Evolutionary conservation across 2,329 filamentous ascomycete species (phyloP), one percentile per base, ranked within the genome.

Genomic region (Ramichloridium luteum): DNA sequence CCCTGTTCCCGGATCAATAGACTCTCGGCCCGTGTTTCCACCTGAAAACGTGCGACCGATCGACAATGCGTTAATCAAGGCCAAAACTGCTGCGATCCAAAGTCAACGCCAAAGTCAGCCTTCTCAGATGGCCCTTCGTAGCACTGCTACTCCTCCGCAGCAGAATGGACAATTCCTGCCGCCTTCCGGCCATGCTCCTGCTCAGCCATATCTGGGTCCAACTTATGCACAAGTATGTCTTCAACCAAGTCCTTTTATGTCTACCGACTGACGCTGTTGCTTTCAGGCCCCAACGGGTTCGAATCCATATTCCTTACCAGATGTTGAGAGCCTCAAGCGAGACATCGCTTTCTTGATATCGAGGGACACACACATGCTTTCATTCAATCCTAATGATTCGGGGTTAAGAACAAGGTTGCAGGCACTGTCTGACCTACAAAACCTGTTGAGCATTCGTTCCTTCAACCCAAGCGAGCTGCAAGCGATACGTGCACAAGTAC

Each of bases 51-150:
- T 88, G 26, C 74, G 80, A 31, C 82, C 83, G 26, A 96, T 98
- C 45, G 90, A 98, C 57, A 93, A 84, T 57, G 86, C 88, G 30
- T 67, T 98, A 37, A 83, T 90, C 56, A 93, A 90, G 57, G 84
- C 81, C 31, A 68, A 70, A 39, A 72, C 70, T 27, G 65, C 68
- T 14, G 70, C 71, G 18, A 60, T 78, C 37, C 74, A 77, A 41
- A 65, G 73, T 40, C 70, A 74, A 43, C 61, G 66, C 42, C 64
- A 69, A 41, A 58, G 64, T 28, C 67, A 70, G 20, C 38, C 39
- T 11, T 23, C 20, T 23, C 48, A 46, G 20, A 65, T 68, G 26
- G 72, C 72, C 15, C 81, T 77, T 59, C 71, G 76, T 34, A 72
- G 80, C 41, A 86, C 78, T 2, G 73, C 80, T 6, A 88, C 82